These are phyloP conservation scores for Paramecium biaurelia DNA, from an alignment of 73 alveolate species.

Conservation along the genomic window DNA sequence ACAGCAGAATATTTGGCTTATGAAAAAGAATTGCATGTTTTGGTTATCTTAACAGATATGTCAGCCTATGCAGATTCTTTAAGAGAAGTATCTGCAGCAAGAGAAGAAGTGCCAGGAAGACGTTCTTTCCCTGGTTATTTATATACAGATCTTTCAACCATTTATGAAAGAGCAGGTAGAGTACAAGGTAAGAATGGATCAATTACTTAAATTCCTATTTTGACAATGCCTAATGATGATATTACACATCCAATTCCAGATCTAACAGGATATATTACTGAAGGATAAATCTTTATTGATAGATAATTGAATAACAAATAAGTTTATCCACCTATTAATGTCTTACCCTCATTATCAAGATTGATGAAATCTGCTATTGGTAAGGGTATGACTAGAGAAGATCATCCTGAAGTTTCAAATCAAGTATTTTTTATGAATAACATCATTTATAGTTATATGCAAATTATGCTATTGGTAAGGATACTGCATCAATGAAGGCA, in stretches of 20 bases:
- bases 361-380: constrained; percentile 99
- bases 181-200: constrained; percentile 98
- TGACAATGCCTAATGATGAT: constrained; percentile 99
- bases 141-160: constrained; percentile 99
- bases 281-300: constrained; percentile 98
- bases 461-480: constrained; percentile 99
- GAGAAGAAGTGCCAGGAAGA: constrained; percentile 99
- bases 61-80: constrained; percentile 99
- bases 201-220: constrained; percentile 94
- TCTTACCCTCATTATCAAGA: constrained; percentile 99
- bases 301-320: constrained; percentile 97
- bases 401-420: constrained; percentile 99
- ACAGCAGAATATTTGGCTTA: constrained; percentile 99
- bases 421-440: neutral
- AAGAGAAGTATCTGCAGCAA: constrained; percentile 99
- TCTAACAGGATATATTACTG: constrained; percentile 99
- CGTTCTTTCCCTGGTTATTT: constrained; percentile 99
- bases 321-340: constrained; percentile 99
- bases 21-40: constrained; percentile 97
- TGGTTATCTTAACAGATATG: constrained; percentile 99
- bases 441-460: constrained; percentile 92
- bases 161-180: constrained; percentile 99
- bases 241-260: constrained; percentile 99
- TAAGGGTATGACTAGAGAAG: constrained; percentile 98
- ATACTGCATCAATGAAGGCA: constrained; percentile 99